A percentile compares a stretch with the other conserved stretches of the same genome.
Conservation (phyloP, 441 rosid genomes). For the Aleurites moluccanus region DNA sequence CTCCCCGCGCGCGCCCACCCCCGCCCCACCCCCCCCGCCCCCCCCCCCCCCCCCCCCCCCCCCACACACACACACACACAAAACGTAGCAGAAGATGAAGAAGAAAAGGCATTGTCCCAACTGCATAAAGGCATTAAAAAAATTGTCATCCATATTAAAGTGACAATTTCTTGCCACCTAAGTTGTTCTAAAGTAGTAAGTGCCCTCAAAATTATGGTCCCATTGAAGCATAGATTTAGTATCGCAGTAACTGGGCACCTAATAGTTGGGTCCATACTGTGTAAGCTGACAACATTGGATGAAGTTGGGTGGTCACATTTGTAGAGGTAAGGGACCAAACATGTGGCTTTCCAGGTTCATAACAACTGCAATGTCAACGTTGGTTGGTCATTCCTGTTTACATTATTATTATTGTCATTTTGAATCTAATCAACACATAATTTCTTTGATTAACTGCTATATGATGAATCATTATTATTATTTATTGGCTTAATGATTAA, state of each 20-base stretch:
- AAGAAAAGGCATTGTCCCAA: not conserved
- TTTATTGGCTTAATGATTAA: too few species aligned
- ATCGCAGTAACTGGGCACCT: constrained; percentile 11
- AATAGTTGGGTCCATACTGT: constrained; percentile 13
- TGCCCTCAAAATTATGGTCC: not conserved
- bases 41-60: too few species aligned
- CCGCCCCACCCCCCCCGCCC: too few species aligned
- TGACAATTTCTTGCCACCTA: not conserved
- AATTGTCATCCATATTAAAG: not conserved
- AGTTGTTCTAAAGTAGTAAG: not conserved
- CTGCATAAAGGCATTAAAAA: not conserved
- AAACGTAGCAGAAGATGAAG: not conserved
- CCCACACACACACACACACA: too few species aligned
- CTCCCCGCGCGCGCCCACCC: too few species aligned
- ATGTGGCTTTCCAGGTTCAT: not conserved
- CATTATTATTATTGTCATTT: not conserved
- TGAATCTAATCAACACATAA: not conserved
- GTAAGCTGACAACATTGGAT: constrained; percentile 1
- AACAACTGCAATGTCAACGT: not conserved
- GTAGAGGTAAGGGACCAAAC: not conserved
- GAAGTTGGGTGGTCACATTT: constrained; percentile 15
- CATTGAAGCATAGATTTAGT: not conserved
- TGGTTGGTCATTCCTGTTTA: not conserved
- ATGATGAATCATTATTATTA: not conserved
- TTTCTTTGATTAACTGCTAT: not conserved